phyloP scores from a whole-genome alignment of 2,329 filamentous ascomycete species.

The Nemania diffusa region DNA sequence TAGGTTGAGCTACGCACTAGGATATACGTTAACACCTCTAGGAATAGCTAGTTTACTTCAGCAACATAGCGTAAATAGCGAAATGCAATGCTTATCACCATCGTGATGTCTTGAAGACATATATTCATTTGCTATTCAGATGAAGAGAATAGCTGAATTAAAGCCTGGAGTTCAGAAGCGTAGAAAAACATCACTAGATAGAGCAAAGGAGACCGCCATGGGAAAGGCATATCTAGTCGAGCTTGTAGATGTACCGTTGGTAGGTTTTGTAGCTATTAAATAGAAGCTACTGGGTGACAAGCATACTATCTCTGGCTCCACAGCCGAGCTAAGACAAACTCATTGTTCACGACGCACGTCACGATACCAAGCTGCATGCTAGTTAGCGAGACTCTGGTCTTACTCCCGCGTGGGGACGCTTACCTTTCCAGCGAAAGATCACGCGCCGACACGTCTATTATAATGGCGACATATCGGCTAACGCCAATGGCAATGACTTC shows the following conservation, averaged over 20 bases:
- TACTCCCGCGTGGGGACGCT: conserved; percentile 1
- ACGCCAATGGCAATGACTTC: conserved; percentile 35
- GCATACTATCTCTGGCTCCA: not conserved
- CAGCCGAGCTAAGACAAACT: not conserved
- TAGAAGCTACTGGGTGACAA: not conserved
- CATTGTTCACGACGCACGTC: not conserved
- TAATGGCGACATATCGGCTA: conserved; percentile 49
- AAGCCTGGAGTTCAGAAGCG: too few relatives aligned
- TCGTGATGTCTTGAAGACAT: not conserved
- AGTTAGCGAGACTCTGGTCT: conserved; percentile 16
- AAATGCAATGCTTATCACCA: not conserved
- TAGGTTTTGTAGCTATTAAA: not conserved
- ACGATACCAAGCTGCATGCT: conserved; percentile 2
- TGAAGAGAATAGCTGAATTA: too few relatives aligned
- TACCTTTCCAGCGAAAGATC: conserved; percentile 32
- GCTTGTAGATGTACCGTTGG: not conserved
- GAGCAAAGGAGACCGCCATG: too few relatives aligned
- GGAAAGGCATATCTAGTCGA: not conserved
- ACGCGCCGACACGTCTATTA: conserved; percentile 48
- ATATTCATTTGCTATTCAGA: too few relatives aligned
- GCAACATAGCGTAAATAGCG: not conserved
- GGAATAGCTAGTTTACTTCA: not conserved
- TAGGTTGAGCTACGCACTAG: not conserved
- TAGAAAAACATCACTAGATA: too few relatives aligned
- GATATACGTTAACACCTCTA: not conserved